These are phyloP conservation scores for Halenospora varia DNA, from an alignment of 495 filamentous ascomycete genomes.

Conservation along the genomic window DNA sequence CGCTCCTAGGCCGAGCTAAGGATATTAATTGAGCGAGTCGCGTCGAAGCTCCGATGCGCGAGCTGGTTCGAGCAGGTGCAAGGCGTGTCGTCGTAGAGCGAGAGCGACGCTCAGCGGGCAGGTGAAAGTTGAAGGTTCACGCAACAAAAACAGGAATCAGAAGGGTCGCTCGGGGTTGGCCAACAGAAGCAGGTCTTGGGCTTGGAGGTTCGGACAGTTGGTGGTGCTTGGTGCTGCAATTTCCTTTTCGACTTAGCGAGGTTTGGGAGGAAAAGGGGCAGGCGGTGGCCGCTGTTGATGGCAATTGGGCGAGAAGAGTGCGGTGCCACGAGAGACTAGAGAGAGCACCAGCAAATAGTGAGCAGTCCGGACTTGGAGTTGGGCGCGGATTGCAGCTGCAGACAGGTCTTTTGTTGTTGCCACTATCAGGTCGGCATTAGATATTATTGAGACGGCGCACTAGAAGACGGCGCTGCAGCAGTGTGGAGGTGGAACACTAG, in stretches of 20 bases:
- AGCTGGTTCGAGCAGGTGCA: not conserved
- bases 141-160: not conserved
- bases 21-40: not conserved
- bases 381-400: not conserved
- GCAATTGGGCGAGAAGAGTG: not conserved
- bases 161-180: no score
- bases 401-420: no score
- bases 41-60: not conserved
- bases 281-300: slow-evolving; percentile 1
- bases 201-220: not conserved
- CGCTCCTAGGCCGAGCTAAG: not conserved
- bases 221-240: slow-evolving; percentile 10
- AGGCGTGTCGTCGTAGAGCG: not conserved
- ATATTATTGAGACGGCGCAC: not conserved
- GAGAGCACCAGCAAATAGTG: not conserved
- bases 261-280: slow-evolving; percentile 17
- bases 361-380: not conserved
- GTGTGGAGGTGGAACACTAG: not conserved
- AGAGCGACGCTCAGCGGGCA: not conserved
- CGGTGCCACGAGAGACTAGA: not conserved
- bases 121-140: not conserved
- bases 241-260: slow-evolving; percentile 21
- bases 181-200: not conserved
- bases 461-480: not conserved
- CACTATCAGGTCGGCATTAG: not conserved